Base-by-base conservation (phyloP, 1,284 basidiomycete species). In the Rhodotorula sp. region DNA sequence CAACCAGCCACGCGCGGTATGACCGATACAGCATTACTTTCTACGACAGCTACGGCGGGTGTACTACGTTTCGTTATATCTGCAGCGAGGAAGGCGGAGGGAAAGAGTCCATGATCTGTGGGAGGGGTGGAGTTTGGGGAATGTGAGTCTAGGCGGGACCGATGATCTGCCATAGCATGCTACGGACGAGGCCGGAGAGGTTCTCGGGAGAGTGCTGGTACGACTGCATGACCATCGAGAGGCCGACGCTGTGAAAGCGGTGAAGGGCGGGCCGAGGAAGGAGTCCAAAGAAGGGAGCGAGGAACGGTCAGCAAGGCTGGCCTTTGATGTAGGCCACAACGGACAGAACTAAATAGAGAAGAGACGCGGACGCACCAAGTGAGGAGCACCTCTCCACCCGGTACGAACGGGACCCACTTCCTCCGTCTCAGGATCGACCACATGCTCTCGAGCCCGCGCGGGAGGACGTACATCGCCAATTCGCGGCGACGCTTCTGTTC, bases 221-320 rank as follows among this genome's bases (percentile, higher is more conserved):
- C n/a, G 82, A 81, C 69, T 82, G 90, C 93, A 96, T 95, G 32
- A 94, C 89, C 89, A 96, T 90, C 2, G 87, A 88, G 89, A 94
- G 90, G 27, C 89, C 92, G 56, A 88, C 82, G 27, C 88, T 87
- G 49, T 39, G 54, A 44, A 69, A 2, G n/a, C 11, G n/a, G 11
- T 27, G 44, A 49, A 49, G 47, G 66, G 60, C 63, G 15, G 29
- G 11, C 19, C 10, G 29, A 47, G 1, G 13, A 24, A 5, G 29
- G 20, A 24, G 30, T 34, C 22, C 24, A 20, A 59, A 63, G 71
- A 59, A 66, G 49, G 47, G 83, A 24, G 24, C 8, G 52, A 19
- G 22, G 29, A 29, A 29, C 20, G 15, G 20, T 30, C 27, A 6
- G 19, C 39, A 1, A 1, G 8, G 27, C 20, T 29, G 10, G 5